Base-by-base conservation (phyloP, 495 filamentous ascomycete species). In the Aspergillus ellipticus region DNA sequence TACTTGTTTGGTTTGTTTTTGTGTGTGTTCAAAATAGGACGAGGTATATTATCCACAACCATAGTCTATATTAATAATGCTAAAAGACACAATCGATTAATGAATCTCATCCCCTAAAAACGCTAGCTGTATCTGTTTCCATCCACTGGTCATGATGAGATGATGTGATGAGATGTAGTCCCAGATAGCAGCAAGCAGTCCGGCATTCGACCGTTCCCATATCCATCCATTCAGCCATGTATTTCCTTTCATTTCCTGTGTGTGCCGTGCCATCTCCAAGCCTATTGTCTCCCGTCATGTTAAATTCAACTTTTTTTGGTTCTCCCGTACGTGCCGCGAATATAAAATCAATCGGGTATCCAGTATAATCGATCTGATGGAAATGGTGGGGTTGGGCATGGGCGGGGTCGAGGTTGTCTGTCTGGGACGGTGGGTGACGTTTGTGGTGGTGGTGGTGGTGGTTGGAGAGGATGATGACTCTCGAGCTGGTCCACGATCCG, bases 291-390 rank as follows among this genome's bases (percentile, higher is more conserved):
- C n/a, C n/a, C 41, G 20, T 6, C 22, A n/a, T 45, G 16, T 22
- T 22, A 8, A 45, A 7, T 39, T 39, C 35, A 48, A 48, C 45
- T 48, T 48, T 48, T 48, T n/a, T n/a, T n/a, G n/a, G n/a, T n/a
- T n/a, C 4, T n/a, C 24, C 6, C 19, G 45, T 9, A 16, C 26
- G 45, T 51, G 49, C 51, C 42, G 50, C 53, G 39, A 55, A 49
- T 55, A 58, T 53, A 45, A 53, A 58, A 52, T 58, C 65, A 66
- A 74, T 68, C 63, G 70, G 72, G 70, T 75, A 72, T 75, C 69
- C 72, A 71, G 67, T 68, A 70, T 61, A 60, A 39, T 39, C 9
- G 35, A 50, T 33, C 52, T 56, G 52, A 56, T 39, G 58, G 33
- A 56, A 48, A 48, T 50, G 61, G 59, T 54, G 48, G 55, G 21